Evolutionary conservation across 1,284 basidiomycete species (phyloP).

Genomic region (Irpex lacteus): DNA sequence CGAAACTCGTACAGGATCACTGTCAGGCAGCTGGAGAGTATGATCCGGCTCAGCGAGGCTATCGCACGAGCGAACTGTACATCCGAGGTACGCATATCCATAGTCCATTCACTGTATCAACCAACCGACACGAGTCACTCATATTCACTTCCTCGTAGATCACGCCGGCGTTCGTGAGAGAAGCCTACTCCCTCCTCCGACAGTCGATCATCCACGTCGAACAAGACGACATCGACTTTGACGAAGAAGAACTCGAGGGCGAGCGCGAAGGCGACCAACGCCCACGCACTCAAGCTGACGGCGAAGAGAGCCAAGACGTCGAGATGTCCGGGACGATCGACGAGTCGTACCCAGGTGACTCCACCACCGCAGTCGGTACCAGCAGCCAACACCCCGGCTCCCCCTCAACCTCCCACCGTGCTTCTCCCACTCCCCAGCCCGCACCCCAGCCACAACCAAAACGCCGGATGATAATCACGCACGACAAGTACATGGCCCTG

Average conservation of each 20-base stretch:
- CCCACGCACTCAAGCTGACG: constrained; percentile 2
- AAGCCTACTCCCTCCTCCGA: constrained; percentile 90
- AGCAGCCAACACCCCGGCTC: constrained; percentile 15
- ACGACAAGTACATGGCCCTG: constrained; percentile 92
- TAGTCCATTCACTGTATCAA: too few relatives aligned
- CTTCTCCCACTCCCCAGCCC: constrained; percentile 30
- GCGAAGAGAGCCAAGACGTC: constrained; percentile 56
- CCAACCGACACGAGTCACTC: background rate
- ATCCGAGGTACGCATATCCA: constrained; percentile 61
- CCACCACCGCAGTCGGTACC: constrained; percentile 34
- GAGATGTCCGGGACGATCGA: constrained; percentile 66
- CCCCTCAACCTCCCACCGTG: constrained; percentile 28
- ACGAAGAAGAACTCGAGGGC: constrained; percentile 82
- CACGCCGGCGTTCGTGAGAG: constrained; percentile 89
- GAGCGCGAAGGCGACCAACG: constrained; percentile 38
- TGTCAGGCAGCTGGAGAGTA: constrained; percentile 93
- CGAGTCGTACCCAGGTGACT: constrained; percentile 45
- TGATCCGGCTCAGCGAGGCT: constrained; percentile 96
- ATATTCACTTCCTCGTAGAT: constrained; percentile 50
- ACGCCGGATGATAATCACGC: constrained; percentile 87
- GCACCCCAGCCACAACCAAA: constrained; percentile 42
- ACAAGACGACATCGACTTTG: constrained; percentile 97
- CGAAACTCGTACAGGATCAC: constrained; percentile 95
- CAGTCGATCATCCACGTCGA: constrained; percentile 99
- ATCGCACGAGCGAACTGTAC: constrained; percentile 97